phyloP scores from a whole-genome alignment of 2,329 filamentous ascomycete genomes.

The Beauveria sp. region DNA sequence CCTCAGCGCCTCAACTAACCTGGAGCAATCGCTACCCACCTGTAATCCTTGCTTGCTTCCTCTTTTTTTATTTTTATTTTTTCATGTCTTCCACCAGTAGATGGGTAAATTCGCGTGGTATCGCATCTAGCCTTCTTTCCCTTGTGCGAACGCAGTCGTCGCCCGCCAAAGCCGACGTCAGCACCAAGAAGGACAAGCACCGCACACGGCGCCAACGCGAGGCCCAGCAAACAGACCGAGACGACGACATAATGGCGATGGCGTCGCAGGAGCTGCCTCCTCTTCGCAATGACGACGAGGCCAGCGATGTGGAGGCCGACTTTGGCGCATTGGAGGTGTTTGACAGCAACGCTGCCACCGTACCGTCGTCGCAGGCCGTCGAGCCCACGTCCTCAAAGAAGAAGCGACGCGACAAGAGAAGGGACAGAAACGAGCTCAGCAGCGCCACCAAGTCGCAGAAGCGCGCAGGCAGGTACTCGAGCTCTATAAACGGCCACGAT shows the following conservation, averaged over 20 bases:
- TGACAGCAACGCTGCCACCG: conserved; percentile 28
- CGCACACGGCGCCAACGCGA: conserved; percentile 3
- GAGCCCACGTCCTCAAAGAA: conserved; percentile 17
- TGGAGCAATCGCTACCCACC: conserved; percentile 1
- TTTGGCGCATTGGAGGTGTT: conserved; percentile 32
- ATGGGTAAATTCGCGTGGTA: conserved; percentile 25
- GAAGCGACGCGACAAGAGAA: conserved; percentile 24
- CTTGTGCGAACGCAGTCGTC: conserved; percentile 22
- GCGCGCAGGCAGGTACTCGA: conserved; percentile 11
- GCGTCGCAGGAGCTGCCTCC: conserved; percentile 13
- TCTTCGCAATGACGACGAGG: conserved; percentile 15
- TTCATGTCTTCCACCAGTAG: conserved; percentile 23
- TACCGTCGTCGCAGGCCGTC: conserved; percentile 19
- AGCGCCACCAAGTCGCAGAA: conserved; percentile 13
- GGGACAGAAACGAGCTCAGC: conserved; percentile 16
- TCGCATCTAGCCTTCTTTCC: conserved; percentile 25
- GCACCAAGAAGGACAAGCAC: conserved; percentile 14
- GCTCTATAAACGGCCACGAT: not conserved
- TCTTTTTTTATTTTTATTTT: conserved; percentile 18
- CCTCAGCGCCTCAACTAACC: not conserved
- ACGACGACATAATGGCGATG: conserved; percentile 11
- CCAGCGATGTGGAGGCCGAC: conserved; percentile 21
- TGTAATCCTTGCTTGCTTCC: not conserved
- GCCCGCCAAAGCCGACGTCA: conserved; percentile 17
- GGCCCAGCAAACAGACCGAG: conserved; percentile 5